Base-by-base conservation (phyloP, 1,139 yeast species). In the Yamadazyma diddensiae region DNA sequence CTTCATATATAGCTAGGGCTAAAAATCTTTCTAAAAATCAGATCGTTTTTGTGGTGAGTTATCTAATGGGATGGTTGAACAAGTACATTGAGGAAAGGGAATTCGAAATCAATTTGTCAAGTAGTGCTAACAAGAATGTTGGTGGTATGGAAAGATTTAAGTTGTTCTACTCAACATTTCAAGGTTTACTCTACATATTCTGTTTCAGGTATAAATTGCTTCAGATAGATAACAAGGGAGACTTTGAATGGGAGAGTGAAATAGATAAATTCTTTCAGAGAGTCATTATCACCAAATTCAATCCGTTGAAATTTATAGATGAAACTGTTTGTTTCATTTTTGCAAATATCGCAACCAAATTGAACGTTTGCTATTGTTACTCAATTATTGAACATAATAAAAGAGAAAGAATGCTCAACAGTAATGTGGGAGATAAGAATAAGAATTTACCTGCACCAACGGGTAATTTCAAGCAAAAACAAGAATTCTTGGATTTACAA, bases 271-370 rank as follows among this genome's bases (percentile, higher is more conserved):
- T 92, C 44, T 87, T 90, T 63, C 96, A 86, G 56, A 70, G 95
- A 45, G 76, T 85, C 44, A 80, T 94, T 24, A 74, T 88, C 26
- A 82, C 97, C 13, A 84, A 84, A 50, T 88, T 92, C 65, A 94
- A 92, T 54, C 98, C 98, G 3, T 71, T 94, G 47, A 85, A 86
- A 52, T 92, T 81, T 62, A 88, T 97, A 57, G 92, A 90, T 52
- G 94, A 87, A 49, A 87, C 94, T 11, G 97, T 94, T 33, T 96
- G 90, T 39, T 73, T 81, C 40, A 92, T 90, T 67, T 92, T 92
- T 65, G 97, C 98, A 10, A 83, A 87, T 46, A 78, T 92, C 31
- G 88, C 97, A 2, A 94, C 94, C 44, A 82, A 81, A 49, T 84
- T 88, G 45, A 87, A 87, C 50, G 85, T 87, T 15, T 94, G 95